phyloP scores from a whole-genome alignment of 1,139 yeast species.

The Pichia sp. region DNA sequence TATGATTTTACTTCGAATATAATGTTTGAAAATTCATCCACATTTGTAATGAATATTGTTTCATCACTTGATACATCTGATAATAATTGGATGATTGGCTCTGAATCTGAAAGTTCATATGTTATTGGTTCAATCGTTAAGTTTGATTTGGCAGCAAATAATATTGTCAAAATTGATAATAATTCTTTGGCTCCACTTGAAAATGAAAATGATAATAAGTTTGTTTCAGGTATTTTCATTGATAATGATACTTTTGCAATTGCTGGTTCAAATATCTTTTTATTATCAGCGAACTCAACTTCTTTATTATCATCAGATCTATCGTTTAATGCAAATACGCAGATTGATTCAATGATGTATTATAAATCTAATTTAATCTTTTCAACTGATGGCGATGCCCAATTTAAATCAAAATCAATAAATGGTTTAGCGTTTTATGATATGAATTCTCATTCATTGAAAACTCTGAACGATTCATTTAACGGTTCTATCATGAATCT shows the following conservation, averaged over 20 bases:
- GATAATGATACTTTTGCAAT: constrained; percentile 46
- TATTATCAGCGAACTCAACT: constrained; percentile 6
- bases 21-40: constrained; percentile 30
- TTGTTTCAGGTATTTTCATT: constrained; percentile 34
- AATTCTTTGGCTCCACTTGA: constrained; percentile 6
- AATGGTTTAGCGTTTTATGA: constrained; percentile 19
- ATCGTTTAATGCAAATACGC: constrained; percentile 35
- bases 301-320: constrained; percentile 21
- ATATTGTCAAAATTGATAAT: constrained; percentile 14
- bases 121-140: constrained; percentile 32
- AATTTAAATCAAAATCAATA: constrained; percentile 15
- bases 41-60: constrained; percentile 28
- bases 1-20: constrained; percentile 37
- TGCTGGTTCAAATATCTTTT: constrained; percentile 38
- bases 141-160: constrained; percentile 20
- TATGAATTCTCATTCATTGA: constrained; percentile 3
- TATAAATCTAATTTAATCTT: constrained; percentile 40
- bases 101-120: constrained; percentile 30
- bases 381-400: constrained; percentile 43
- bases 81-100: constrained; percentile 7
- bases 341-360: constrained; percentile 40
- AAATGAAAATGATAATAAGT: background rate
- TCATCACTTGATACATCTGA: constrained; percentile 28
- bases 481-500: constrained; percentile 20
- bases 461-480: constrained; percentile 14